Conservation (phyloP, 208 protist species). For the Leishmania lainsoni region DNA sequence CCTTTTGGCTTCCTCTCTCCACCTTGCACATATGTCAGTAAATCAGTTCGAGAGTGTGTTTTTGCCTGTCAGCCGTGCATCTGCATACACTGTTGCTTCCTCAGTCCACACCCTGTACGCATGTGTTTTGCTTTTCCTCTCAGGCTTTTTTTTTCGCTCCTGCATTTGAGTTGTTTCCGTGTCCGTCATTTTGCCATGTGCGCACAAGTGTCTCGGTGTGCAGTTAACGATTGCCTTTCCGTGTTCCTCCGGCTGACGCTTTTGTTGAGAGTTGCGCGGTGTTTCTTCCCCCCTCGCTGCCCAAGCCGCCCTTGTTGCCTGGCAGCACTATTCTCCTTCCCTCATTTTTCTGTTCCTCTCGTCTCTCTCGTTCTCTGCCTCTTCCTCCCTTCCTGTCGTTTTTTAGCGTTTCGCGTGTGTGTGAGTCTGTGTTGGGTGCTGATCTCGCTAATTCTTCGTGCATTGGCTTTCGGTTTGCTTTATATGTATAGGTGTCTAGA, state of each 20-base stretch:
- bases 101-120: not conserved
- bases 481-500: not conserved
- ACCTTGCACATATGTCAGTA: too few relatives aligned
- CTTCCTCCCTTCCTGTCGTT: not conserved
- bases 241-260: not conserved
- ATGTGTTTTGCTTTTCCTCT: not conserved
- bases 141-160: not conserved
- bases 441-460: not conserved
- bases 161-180: not conserved
- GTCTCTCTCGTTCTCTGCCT: not conserved
- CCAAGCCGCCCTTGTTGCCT: not conserved
- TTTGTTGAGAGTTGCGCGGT: not conserved
- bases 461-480: constrained; percentile 11
- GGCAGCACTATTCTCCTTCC: not conserved
- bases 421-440: not conserved
- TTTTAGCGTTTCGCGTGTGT: not conserved
- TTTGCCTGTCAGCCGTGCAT: not conserved
- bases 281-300: not conserved
- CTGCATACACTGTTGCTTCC: not conserved
- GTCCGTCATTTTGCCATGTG: not conserved
- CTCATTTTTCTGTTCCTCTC: not conserved
- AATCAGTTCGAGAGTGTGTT: not conserved
- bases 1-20: not conserved
- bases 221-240: not conserved
- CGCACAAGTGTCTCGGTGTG: not conserved